Evolutionary conservation across 306 rosid species (phyloP).

Genomic region (Herpetospermum pedunculosum): DNA sequence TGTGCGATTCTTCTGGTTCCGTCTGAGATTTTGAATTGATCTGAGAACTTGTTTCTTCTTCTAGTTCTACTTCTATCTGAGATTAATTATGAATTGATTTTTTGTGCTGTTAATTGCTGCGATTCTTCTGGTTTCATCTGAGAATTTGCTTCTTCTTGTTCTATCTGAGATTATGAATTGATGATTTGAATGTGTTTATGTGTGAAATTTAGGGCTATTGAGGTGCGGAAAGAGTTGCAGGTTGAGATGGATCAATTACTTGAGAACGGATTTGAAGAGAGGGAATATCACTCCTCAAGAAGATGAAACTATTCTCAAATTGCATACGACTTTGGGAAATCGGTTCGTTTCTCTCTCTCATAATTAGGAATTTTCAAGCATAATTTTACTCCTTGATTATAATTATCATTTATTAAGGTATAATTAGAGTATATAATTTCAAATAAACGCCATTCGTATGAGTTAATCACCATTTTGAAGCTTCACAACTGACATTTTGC

Average conservation of each 20-base stretch:
- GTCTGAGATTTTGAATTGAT: neutral
- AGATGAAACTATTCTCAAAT: conserved; percentile 71
- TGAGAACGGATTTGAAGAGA: conserved; percentile 79
- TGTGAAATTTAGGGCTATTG: conserved; percentile 1
- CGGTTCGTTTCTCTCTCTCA: conserved; percentile 26
- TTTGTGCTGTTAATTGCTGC: no score
- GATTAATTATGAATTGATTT: neutral
- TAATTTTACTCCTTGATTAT: neutral
- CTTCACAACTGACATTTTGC: neutral
- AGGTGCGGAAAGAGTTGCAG: conserved; percentile 39
- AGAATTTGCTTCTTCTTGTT: neutral
- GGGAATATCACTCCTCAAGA: conserved; percentile 74
- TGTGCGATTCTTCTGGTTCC: neutral
- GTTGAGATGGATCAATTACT: conserved; percentile 81
- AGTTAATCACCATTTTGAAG: neutral
- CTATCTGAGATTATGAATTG: neutral
- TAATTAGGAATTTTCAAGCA: neutral
- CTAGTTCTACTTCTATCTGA: neutral
- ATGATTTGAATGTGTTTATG: neutral
- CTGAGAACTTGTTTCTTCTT: no score
- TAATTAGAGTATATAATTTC: neutral
- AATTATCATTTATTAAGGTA: neutral
- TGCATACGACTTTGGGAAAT: conserved; percentile 61
- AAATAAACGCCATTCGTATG: neutral
- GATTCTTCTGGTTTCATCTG: neutral